A percentile compares a stretch with the other conserved stretches of the same genome.
Evolutionary conservation across 1,284 basidiomycete genomes (phyloP).

Genomic region (Irpex lacteus): DNA sequence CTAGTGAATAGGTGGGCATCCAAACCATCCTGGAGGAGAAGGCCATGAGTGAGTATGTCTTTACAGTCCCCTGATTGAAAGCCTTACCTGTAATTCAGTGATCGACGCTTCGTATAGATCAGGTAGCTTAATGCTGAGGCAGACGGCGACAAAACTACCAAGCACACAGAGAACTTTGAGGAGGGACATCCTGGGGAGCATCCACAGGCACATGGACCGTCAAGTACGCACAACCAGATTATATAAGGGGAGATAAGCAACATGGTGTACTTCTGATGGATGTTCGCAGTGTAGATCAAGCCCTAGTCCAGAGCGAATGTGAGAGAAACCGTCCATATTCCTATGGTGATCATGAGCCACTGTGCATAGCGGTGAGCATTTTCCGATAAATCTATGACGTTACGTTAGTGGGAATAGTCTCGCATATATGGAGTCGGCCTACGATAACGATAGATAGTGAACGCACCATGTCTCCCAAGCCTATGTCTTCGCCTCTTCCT

Average conservation of each 20-base stretch:
- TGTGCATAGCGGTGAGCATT: not conserved
- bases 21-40: constrained; percentile 17
- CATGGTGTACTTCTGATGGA: not conserved
- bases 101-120: constrained; percentile 66
- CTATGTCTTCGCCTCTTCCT: not conserved
- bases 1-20: constrained; percentile 54
- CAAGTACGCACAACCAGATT: not conserved
- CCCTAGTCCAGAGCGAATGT: not conserved
- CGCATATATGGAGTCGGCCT: not conserved
- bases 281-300: not conserved
- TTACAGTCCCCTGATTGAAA: constrained; percentile 17
- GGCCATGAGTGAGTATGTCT: not conserved
- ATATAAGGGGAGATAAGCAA: not conserved
- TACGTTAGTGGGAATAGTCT: not conserved
- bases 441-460: not conserved
- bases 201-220: not conserved
- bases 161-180: not conserved
- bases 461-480: not conserved
- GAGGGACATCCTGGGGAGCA: not conserved
- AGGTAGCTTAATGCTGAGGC: constrained; percentile 31
- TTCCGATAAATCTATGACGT: not conserved
- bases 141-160: not conserved
- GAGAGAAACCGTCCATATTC: not conserved
- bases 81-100: constrained; percentile 50
- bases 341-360: not conserved